These are phyloP conservation scores for Salix caprea DNA, from an alignment of 345 rosid genomes.

Conservation along the genomic window DNA sequence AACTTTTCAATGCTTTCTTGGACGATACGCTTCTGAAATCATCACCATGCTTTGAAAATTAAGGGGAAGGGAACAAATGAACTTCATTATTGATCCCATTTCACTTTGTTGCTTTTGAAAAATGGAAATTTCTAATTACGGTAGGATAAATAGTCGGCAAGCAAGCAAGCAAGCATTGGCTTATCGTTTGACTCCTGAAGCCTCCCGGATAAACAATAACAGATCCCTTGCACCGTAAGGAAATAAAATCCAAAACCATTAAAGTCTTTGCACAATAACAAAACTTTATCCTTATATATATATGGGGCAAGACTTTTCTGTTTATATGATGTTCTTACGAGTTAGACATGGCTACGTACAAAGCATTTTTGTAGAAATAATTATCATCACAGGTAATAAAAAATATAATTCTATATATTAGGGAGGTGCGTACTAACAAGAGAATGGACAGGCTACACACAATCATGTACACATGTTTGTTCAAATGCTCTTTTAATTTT, in stretches of 20 bases:
- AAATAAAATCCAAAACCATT: not conserved
- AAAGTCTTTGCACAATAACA: not conserved
- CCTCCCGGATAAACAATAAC: not conserved
- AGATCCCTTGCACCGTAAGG: not conserved
- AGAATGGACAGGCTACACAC: no score
- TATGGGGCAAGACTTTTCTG: no score
- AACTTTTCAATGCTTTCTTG: not conserved
- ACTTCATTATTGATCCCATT: not conserved
- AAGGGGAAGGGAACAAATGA: not conserved
- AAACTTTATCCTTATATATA: not conserved
- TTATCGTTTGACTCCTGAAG: slow-evolving; percentile 2
- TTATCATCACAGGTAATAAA: no score
- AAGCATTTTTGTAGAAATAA: no score
- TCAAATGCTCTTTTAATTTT: no score
- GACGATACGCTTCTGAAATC: not conserved
- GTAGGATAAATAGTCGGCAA: not conserved
- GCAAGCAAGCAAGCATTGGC: slow-evolving; percentile 1
- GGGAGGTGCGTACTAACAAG: no score
- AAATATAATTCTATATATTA: no score
- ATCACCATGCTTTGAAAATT: not conserved
- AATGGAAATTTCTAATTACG: not conserved
- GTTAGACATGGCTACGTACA: no score
- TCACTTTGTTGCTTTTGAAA: not conserved
- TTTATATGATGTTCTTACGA: no score
- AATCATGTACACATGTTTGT: no score